These are phyloP conservation scores for Phragmites australis DNA, from an alignment of 176 grass and related monocot species.

Conservation along the genomic window DNA sequence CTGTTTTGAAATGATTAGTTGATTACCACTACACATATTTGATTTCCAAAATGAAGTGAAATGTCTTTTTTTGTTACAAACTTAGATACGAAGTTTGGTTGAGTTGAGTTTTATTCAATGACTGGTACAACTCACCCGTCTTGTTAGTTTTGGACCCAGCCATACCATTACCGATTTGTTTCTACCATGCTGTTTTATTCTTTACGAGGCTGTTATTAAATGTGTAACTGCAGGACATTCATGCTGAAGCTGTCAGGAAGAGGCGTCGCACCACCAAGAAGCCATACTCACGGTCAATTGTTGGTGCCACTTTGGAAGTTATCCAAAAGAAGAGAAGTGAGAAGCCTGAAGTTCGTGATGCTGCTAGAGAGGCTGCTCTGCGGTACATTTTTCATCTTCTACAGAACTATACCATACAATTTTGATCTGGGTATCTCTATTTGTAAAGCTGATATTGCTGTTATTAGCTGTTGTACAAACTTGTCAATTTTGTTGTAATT, in stretches of 20 bases:
- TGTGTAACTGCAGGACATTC: conserved; percentile 66
- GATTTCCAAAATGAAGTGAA: background rate
- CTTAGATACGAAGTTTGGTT: background rate
- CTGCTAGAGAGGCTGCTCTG: conserved; percentile 86
- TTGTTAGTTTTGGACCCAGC: background rate
- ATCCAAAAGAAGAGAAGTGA: conserved; percentile 91
- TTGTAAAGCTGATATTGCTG: background rate
- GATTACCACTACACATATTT: background rate
- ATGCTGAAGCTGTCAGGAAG: conserved; percentile 81
- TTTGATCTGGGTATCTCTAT: background rate
- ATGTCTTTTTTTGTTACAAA: background rate
- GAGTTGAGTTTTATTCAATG: background rate
- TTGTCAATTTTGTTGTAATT: background rate
- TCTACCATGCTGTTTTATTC: background rate
- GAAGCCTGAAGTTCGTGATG: conserved; percentile 94
- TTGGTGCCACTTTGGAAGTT: conserved; percentile 82
- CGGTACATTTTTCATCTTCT: conserved; percentile 51
- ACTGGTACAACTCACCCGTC: background rate
- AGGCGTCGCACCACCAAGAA: conserved; percentile 84
- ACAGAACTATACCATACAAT: background rate
- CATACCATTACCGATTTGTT: background rate
- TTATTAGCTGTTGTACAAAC: background rate
- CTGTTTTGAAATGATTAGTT: background rate
- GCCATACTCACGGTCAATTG: conserved; percentile 89
- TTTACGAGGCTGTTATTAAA: background rate